Percentiles rank a stretch among this genome's conserved stretches.
Conservation (phyloP, 495 filamentous ascomycete species). For the Chaetomium fimeti region DNA sequence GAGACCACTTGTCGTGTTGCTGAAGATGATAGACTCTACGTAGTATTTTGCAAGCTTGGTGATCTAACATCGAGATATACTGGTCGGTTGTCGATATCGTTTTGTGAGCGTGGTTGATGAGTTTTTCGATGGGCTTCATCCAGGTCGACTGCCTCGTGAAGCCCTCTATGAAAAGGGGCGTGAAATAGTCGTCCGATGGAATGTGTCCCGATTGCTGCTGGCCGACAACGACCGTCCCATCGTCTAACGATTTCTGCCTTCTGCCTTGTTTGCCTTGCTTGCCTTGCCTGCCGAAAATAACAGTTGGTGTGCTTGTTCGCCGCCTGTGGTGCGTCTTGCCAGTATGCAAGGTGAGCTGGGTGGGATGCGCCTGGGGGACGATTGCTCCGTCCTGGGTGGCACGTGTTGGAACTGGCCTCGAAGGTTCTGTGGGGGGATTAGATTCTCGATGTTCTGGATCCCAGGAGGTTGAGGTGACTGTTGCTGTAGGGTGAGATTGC, state of each 20-base stretch:
- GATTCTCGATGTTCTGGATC: neutral
- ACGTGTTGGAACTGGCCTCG: neutral
- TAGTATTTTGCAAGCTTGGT: constrained; percentile 78
- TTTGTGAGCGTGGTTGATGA: constrained; percentile 74
- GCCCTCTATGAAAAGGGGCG: constrained; percentile 74
- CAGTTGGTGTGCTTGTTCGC: constrained; percentile 67
- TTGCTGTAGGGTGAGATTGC: neutral
- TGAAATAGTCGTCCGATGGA: constrained; percentile 69
- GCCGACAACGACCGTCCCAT: constrained; percentile 35
- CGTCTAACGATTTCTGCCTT: constrained; percentile 28
- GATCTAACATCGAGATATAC: constrained; percentile 71
- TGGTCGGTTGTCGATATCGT: constrained; percentile 77
- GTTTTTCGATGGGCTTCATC: constrained; percentile 62
- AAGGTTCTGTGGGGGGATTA: neutral
- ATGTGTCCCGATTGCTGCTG: constrained; percentile 42
- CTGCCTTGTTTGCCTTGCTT: constrained; percentile 54
- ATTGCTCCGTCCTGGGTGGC: constrained; percentile 9
- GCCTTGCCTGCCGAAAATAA: constrained; percentile 70
- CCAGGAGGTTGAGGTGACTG: neutral
- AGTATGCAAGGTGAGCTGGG: constrained; percentile 51
- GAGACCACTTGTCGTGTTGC: constrained; percentile 82
- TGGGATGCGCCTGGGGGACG: constrained; percentile 37
- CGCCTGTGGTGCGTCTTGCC: constrained; percentile 61
- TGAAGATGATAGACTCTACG: constrained; percentile 85
- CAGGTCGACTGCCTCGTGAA: constrained; percentile 57